Evolutionary conservation across 2,329 filamentous ascomycete species (phyloP).

Genomic region (Monilinia polystroma): DNA sequence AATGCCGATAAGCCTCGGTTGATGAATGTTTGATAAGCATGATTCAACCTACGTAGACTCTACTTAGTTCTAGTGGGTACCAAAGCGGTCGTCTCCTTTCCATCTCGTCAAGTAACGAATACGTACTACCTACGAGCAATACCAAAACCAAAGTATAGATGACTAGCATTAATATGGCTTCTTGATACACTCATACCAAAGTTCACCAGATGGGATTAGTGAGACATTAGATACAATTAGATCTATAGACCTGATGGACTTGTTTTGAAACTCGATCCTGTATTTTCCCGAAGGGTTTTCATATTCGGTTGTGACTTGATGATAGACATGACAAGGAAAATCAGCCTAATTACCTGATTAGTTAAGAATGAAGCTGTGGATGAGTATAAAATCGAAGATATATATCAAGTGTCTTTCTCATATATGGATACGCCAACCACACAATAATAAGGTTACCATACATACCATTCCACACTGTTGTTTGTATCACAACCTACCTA

Average conservation of each 20-base stretch:
- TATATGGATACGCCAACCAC: not conserved
- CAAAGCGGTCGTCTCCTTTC: not conserved
- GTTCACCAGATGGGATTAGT: not conserved
- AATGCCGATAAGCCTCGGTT: slow-evolving; percentile 22
- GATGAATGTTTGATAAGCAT: slow-evolving; percentile 11
- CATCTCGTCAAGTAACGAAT: not conserved
- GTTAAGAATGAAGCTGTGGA: not conserved
- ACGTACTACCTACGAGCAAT: no score
- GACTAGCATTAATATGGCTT: not conserved
- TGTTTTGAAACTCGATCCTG: no score
- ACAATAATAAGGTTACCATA: no score
- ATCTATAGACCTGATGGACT: not conserved
- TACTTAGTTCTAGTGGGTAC: not conserved
- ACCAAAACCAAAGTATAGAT: not conserved
- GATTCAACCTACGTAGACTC: not conserved
- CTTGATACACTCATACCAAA: not conserved
- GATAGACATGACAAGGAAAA: not conserved
- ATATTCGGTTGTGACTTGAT: not conserved
- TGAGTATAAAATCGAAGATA: not conserved
- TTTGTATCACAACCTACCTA: no score
- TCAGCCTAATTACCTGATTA: not conserved
- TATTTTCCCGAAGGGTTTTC: not conserved
- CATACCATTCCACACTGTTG: no score
- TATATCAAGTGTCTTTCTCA: not conserved
- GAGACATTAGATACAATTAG: not conserved